Evolutionary conservation across 1,284 basidiomycete species (phyloP).

Genomic region (Apiotrichum domesticum): DNA sequence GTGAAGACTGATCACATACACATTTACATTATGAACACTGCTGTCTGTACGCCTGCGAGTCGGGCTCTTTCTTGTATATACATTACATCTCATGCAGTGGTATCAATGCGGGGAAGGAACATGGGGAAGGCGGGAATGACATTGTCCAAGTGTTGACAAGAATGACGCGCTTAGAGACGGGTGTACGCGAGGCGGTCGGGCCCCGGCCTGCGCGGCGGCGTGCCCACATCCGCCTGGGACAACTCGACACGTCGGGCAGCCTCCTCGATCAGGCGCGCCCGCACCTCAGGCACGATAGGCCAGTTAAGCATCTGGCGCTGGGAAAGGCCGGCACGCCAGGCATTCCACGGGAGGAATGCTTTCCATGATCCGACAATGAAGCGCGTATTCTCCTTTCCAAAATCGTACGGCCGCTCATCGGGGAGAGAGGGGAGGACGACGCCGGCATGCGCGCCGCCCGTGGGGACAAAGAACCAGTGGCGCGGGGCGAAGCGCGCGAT

Average conservation of each 20-base stretch:
- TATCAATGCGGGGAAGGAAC: too few relatives aligned
- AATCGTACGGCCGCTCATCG: slow-evolving; percentile 28
- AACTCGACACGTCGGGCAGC: too few relatives aligned
- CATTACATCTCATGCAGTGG: too few relatives aligned
- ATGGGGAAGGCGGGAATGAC: too few relatives aligned
- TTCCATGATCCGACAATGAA: neutral
- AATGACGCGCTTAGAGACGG: neutral
- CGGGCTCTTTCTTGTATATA: too few relatives aligned
- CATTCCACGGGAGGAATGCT: slow-evolving; percentile 33
- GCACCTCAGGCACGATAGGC: slow-evolving; percentile 17
- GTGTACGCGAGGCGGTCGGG: neutral
- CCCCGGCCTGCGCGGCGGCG: neutral
- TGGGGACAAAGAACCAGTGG: slow-evolving; percentile 31
- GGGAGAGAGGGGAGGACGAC: slow-evolving; percentile 16
- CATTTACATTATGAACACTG: too few relatives aligned
- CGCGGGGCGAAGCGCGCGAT: slow-evolving; percentile 14
- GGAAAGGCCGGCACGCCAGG: slow-evolving; percentile 15
- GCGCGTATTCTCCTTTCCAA: slow-evolving; percentile 6
- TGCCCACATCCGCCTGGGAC: neutral
- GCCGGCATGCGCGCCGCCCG: slow-evolving; percentile 9
- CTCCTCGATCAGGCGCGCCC: neutral
- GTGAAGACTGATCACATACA: too few relatives aligned
- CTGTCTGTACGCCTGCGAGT: too few relatives aligned
- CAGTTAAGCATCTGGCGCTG: slow-evolving; percentile 22
- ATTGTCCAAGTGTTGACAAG: neutral